Evolutionary conservation across 768 basidiomycete species (phyloP), one percentile per base, ranked within the genome.

Genomic region (Holtermannia corniformis): DNA sequence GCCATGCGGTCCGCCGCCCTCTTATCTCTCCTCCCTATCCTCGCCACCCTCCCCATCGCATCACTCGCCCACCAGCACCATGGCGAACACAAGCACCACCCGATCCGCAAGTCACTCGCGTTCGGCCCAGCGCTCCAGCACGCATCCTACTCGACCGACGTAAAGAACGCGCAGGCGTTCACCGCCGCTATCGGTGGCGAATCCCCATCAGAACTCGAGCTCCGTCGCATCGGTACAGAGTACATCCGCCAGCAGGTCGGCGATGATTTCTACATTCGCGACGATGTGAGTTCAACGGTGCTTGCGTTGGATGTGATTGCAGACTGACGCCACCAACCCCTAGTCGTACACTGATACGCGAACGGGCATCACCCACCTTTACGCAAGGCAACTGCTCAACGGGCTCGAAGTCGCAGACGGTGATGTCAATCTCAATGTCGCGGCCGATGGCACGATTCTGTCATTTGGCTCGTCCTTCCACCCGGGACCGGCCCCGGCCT

Each of bases 401-500:
- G 90, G 88, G 13, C 75, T 93, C 43, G 87, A 93, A 66, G 88
- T 99, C 14, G 78, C 80, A 11, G 88, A 95, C 63, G 87, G 86
- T 24, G 85, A 95, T 72, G 81, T 95, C 76, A 96, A 96, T 71
- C 74, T 99, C 67, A 95, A 96, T 76, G 77, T 96, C 72, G 70
- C 67, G 41, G 83, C 83, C 73, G 80, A 86, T 50, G 90, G 88
- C 42, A 74, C 79, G 61, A 79, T 97, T 19, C 65, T 96, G 44
- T 91, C 88, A 0, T 88, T 83, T 62, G 91, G 91, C 43, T 85
- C 84, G 68, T 91, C 88, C 58, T 91, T 92, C 79, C 88, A 81
- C 72, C 75, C 78, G n/a, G 88, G 86, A 3, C 53, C 74, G 7
- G 71, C 72, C 2, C 82, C 84, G 0, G 77, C 52, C 74, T 79